Percentiles rank a stretch among this genome's conserved stretches.
Evolutionary conservation across 1,284 basidiomycete species (phyloP).

Genomic region (Marasmius fiardii): DNA sequence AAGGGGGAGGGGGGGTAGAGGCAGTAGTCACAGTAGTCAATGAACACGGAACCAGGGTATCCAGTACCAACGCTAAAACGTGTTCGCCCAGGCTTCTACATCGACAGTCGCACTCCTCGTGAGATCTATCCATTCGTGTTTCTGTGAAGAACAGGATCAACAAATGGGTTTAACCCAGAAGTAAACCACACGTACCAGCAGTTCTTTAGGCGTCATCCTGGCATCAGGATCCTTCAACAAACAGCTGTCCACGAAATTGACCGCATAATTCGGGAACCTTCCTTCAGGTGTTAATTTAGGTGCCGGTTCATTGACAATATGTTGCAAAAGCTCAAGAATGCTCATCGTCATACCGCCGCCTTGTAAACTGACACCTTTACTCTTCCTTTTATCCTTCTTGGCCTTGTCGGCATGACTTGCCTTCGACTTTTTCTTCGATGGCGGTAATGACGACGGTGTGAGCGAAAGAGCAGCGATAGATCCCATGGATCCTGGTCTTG

Average conservation of each 20-base stretch:
- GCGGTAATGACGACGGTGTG: conserved; percentile 23
- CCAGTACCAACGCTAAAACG: conserved; percentile 34
- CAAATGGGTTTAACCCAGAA: background rate
- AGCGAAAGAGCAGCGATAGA: conserved; percentile 6
- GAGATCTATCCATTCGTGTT: conserved; percentile 55
- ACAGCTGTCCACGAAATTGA: conserved; percentile 81
- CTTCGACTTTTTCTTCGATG: conserved; percentile 19
- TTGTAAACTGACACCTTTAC: conserved; percentile 83
- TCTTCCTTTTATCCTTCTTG: conserved; percentile 55
- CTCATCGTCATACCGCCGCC: conserved; percentile 94
- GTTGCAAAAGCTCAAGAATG: conserved; percentile 94
- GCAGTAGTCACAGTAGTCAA: background rate
- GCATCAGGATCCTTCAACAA: conserved; percentile 79
- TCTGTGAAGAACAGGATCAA: conserved; percentile 33
- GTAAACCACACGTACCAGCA: conserved; percentile 54
- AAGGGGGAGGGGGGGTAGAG: background rate
- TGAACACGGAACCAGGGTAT: background rate
- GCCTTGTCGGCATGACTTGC: conserved; percentile 31
- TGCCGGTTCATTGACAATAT: conserved; percentile 96
- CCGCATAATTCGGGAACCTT: conserved; percentile 68
- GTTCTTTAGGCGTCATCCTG: conserved; percentile 77
- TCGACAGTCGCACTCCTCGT: conserved; percentile 49
- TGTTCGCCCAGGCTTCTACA: conserved; percentile 62
- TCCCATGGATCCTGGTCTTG: conserved; percentile 42
- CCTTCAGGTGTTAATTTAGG: conserved; percentile 72